Evolutionary conservation across 768 basidiomycete species (phyloP).

Genomic region (Russula sp.): DNA sequence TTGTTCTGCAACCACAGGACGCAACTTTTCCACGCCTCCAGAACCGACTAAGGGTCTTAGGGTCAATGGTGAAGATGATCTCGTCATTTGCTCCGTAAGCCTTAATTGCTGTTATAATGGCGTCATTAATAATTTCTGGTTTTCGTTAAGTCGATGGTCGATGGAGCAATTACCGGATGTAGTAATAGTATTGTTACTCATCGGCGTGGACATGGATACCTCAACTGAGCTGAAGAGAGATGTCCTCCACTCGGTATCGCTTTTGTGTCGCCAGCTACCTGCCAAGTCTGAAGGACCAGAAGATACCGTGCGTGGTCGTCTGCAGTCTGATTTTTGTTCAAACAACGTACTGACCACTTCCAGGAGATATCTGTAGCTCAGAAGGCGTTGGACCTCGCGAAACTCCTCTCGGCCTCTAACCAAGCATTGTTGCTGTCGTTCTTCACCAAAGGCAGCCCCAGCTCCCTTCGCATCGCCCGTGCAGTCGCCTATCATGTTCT

Average conservation of each 20-base stretch:
- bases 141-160: slow-evolving; percentile 28
- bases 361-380: slow-evolving; percentile 46
- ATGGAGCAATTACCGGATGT: slow-evolving; percentile 43
- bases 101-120: neutral
- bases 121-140: neutral
- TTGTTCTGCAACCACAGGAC: neutral
- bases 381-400: slow-evolving; percentile 39
- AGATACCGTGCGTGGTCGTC: slow-evolving; percentile 3
- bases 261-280: slow-evolving; percentile 40
- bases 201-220: slow-evolving; percentile 52
- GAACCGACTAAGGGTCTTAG: slow-evolving; percentile 9
- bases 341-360: neutral
- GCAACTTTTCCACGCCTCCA: slow-evolving; percentile 2
- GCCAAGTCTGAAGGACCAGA: slow-evolving; percentile 24
- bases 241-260: slow-evolving; percentile 43
- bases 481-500: slow-evolving; percentile 51
- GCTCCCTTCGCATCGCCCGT: slow-evolving; percentile 49
- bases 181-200: slow-evolving; percentile 43
- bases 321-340: neutral
- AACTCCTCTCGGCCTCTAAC: slow-evolving; percentile 40
- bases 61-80: slow-evolving; percentile 13
- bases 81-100: slow-evolving; percentile 12
- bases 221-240: slow-evolving; percentile 41
- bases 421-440: slow-evolving; percentile 46
- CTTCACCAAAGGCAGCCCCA: slow-evolving; percentile 45